Evolutionary conservation across 2,329 filamentous ascomycete genomes (phyloP).

Genomic region (Aspergillus viridinutans): DNA sequence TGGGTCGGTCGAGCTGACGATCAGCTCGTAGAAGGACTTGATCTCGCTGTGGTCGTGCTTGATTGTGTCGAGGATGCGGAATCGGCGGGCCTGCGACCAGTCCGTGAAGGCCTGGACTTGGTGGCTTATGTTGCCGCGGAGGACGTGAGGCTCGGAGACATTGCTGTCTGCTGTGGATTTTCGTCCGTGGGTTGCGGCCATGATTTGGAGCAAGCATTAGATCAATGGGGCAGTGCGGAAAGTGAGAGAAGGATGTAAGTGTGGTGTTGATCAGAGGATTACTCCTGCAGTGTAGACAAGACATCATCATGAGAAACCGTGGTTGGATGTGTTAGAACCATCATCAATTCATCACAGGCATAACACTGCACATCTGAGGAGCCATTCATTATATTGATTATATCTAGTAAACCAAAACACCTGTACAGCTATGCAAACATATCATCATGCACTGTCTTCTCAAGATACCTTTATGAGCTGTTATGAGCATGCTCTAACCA

Average conservation of each 20-base stretch:
- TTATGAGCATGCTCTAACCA: constrained; percentile 41
- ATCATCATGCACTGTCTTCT: background rate
- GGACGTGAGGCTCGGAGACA: background rate
- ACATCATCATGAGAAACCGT: background rate
- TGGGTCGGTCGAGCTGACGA: constrained; percentile 38
- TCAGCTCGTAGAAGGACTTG: constrained; percentile 40
- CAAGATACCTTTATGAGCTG: background rate
- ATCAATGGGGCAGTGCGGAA: too few relatives aligned
- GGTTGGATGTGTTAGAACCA: background rate
- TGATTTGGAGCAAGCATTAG: background rate
- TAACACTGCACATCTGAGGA: too few relatives aligned
- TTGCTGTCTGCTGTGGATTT: background rate
- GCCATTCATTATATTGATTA: background rate
- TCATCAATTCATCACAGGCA: background rate
- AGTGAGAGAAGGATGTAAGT: background rate
- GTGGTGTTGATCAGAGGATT: background rate
- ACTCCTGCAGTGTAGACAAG: background rate
- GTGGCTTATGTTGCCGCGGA: constrained; percentile 6
- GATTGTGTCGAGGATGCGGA: constrained; percentile 35
- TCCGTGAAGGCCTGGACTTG: constrained; percentile 10
- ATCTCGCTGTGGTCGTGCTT: constrained; percentile 42
- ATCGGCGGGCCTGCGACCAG: background rate
- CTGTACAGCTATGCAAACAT: background rate
- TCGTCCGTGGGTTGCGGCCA: background rate
- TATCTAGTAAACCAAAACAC: background rate